A percentile compares a stretch with the other conserved stretches of the same genome.
Conservation (phyloP, 768 basidiomycete genomes). For the Rhodocollybia butyracea region DNA sequence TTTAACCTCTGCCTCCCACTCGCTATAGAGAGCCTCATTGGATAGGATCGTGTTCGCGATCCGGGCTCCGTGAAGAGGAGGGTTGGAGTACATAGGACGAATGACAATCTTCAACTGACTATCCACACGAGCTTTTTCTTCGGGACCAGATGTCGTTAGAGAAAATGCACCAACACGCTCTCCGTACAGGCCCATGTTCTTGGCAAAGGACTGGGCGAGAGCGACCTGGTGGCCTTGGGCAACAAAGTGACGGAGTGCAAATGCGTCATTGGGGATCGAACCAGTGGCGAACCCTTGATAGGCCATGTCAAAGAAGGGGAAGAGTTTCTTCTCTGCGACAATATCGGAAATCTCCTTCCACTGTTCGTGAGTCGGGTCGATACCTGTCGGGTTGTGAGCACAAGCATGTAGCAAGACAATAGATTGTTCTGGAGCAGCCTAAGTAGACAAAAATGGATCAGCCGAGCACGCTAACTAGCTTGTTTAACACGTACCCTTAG, state of each 20-base stretch:
- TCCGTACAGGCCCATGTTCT: slow-evolving; percentile 99
- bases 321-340: slow-evolving; percentile 83
- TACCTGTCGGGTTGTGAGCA: slow-evolving; percentile 98
- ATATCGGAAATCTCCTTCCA: slow-evolving; percentile 90
- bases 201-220: slow-evolving; percentile 93
- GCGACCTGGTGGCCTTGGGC: slow-evolving; percentile 87
- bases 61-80: slow-evolving; percentile 85
- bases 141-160: slow-evolving; percentile 61
- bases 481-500: slow-evolving; percentile 52
- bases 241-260: slow-evolving; percentile 93
- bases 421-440: slow-evolving; percentile 72
- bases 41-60: slow-evolving; percentile 84
- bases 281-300: slow-evolving; percentile 99
- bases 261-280: slow-evolving; percentile 85
- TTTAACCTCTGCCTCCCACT: slow-evolving; percentile 93
- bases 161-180: slow-evolving; percentile 99
- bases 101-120: slow-evolving; percentile 95
- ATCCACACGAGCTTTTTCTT: slow-evolving; percentile 84
- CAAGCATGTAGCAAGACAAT: slow-evolving; percentile 94
- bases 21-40: slow-evolving; percentile 65
- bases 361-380: slow-evolving; percentile 91
- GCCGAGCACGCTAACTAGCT: background rate
- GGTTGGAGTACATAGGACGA: slow-evolving; percentile 98
- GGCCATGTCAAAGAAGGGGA: slow-evolving; percentile 99
- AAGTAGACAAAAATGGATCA: slow-evolving; percentile 8